Base-by-base conservation (phyloP, 345 rosid genomes). In the Rhizophora mangle region DNA sequence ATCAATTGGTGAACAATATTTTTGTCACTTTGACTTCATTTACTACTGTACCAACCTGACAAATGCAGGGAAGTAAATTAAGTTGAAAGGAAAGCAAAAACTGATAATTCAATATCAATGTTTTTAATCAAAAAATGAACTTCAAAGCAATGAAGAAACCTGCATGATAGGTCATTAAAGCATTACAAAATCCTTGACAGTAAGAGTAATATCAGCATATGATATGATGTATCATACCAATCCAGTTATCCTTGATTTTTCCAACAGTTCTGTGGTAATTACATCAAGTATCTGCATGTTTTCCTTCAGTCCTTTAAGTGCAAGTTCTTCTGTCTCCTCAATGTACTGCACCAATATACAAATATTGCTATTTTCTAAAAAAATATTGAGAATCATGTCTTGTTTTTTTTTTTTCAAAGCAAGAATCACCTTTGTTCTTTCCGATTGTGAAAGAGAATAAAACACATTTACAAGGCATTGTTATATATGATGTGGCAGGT, bases 251-350 rank as follows among this genome's bases (percentile, higher is more conserved):
- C 95, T 91, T 5, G 95, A 91, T 59, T 82, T 79, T 69, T 88
- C 91, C 78, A 91, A 75, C 63, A 94, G 85, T 46, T 86, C 92
- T 64, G 79, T 76, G 1, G 90, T 83, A 76, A 94, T 83, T 60
- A 86, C 69, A 74, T 94, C 97, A 69, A 94, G 81, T 70, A 94
- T 81, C 68, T 83, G 87, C 70, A 82, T 84, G 78, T 94, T 94
- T 59, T 81, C 82, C 68, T 73, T 81, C 81, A 94, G 68, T 79
- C 92, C 97, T 71, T 84, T 81, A 85, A 91, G 79, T 15, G 98
- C 96, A 79, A 94, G 91, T 77, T 91, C 95, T 86, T 94, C 97
- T 3, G 98, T 87, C 80, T 91, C 96, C 67, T 89, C 97, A 71
- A 91, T 83, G 70, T 88, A 94, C 98, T 94, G 86, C 70, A 84